These are phyloP conservation scores for Populus deltoides DNA, from an alignment of 345 rosid genomes.

Conservation along the genomic window DNA sequence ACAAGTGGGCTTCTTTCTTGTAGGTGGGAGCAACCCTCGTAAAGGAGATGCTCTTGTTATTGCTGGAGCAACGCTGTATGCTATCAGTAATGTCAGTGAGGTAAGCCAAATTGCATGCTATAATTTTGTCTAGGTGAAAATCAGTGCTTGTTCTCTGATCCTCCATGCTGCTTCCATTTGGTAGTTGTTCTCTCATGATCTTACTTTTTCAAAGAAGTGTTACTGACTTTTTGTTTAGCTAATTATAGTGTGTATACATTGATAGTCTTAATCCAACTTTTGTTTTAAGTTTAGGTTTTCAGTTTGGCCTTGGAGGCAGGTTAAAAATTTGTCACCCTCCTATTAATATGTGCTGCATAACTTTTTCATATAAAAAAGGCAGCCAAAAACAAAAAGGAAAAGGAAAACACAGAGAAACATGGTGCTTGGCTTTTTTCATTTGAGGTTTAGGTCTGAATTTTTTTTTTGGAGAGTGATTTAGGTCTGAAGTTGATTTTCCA, in stretches of 20 bases:
- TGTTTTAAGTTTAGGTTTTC: not conserved
- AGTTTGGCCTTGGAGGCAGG: not conserved
- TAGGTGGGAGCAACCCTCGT: constrained; percentile 29
- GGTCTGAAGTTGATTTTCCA: not conserved
- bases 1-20: not conserved
- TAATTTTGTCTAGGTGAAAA: not conserved
- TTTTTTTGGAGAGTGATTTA: not conserved
- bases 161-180: not conserved
- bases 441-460: too few species aligned
- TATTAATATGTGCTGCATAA: not conserved
- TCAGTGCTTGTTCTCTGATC: not conserved
- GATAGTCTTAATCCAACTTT: not conserved
- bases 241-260: not conserved
- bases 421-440: not conserved
- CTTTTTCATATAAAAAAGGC: not conserved
- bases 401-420: not conserved
- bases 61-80: constrained; percentile 40
- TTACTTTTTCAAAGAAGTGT: not conserved
- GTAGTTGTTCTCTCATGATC: not conserved
- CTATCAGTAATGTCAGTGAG: constrained; percentile 38
- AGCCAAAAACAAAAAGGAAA: not conserved
- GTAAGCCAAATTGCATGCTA: constrained; percentile 4
- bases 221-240: not conserved
- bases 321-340: not conserved
- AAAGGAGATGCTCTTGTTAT: constrained; percentile 36